Conservation (phyloP, 73 alveolate genomes). For the Paramecium caudatum region DNA sequence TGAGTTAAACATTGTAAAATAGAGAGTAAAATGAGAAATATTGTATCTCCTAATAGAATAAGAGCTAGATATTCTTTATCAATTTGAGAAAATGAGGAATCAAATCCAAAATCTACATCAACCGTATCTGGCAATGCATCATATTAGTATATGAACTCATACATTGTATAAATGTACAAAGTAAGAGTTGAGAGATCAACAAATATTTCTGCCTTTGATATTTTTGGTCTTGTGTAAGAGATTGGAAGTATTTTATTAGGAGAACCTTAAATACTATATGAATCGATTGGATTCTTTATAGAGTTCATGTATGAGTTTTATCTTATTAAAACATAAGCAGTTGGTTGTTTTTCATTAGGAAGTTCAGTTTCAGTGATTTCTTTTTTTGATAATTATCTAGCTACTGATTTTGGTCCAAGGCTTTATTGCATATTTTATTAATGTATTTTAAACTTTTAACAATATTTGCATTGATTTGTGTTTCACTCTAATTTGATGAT, state of each 20-base stretch:
- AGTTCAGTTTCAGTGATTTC: conserved; percentile 19
- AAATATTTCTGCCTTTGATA: neutral
- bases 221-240: neutral
- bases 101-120: conserved; percentile 21
- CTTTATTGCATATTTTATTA: conserved; percentile 12
- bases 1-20: conserved; percentile 49
- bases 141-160: neutral
- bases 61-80: conserved; percentile 43
- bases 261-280: conserved; percentile 36
- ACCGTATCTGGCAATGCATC: conserved; percentile 2
- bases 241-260: neutral
- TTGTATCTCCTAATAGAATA: conserved; percentile 26
- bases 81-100: neutral
- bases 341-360: neutral
- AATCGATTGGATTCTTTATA: conserved; percentile 22
- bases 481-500: neutral
- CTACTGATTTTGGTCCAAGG: neutral
- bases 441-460: neutral
- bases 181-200: conserved; percentile 3
- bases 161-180: neutral
- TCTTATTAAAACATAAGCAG: conserved; percentile 2
- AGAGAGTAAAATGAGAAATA: conserved; percentile 3
- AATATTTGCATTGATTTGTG: neutral
- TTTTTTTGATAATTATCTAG: neutral
- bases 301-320: neutral